Conservation (phyloP, 2,329 filamentous ascomycete species). For the Penicillium sp. region DNA sequence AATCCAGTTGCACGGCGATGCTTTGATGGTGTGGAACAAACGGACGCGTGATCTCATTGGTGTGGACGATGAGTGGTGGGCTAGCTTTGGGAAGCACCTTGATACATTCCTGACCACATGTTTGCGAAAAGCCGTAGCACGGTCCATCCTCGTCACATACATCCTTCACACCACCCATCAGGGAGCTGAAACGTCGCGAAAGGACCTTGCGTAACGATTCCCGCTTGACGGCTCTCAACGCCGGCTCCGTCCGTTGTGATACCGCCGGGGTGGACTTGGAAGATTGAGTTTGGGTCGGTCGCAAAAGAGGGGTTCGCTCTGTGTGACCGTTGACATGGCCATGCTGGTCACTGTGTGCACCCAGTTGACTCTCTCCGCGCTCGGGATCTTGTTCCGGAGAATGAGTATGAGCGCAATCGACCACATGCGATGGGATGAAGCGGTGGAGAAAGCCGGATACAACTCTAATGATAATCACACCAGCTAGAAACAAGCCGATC, state of each 20-base stretch:
- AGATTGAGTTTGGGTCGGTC: constrained; percentile 5
- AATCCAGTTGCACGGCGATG: constrained; percentile 13
- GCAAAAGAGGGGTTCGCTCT: constrained; percentile 35
- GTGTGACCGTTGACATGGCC: constrained; percentile 14
- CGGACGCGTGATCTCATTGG: constrained; percentile 17
- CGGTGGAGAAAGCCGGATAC: constrained; percentile 47
- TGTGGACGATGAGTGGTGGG: constrained; percentile 4
- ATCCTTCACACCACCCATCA: constrained; percentile 52
- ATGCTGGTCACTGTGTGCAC: constrained; percentile 23
- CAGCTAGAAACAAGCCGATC: constrained; percentile 49
- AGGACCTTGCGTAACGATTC: constrained; percentile 38
- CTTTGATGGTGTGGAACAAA: too few relatives aligned
- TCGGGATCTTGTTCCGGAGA: constrained; percentile 38
- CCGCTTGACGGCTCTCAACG: constrained; percentile 17
- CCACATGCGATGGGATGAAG: constrained; percentile 51
- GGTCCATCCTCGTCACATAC: constrained; percentile 59
- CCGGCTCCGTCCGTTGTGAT: constrained; percentile 12
- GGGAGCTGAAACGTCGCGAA: constrained; percentile 45
- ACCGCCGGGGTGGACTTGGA: constrained; percentile 26
- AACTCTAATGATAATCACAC: constrained; percentile 48
- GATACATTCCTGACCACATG: constrained; percentile 62
- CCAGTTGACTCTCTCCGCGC: constrained; percentile 23
- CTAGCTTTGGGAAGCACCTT: constrained; percentile 38
- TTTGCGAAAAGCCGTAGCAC: constrained; percentile 62
- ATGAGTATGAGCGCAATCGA: constrained; percentile 51